Percentiles rank a stretch among this genome's conserved stretches.
Evolutionary conservation across 495 filamentous ascomycete genomes (phyloP).

Genomic region (Penicillium mononematosum): DNA sequence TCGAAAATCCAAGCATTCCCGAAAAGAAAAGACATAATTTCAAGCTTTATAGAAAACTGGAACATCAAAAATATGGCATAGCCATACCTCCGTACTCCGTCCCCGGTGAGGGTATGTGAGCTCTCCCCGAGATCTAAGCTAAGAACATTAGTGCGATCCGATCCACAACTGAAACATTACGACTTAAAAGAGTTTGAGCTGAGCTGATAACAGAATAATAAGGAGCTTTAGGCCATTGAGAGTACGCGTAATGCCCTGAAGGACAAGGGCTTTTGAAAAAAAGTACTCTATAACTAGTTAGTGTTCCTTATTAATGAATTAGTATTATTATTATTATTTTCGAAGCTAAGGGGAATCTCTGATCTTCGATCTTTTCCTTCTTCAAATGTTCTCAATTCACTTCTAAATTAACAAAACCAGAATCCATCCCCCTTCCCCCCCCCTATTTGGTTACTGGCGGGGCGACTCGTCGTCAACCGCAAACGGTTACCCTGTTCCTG

Average conservation of each 20-base stretch:
- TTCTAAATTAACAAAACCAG: not conserved
- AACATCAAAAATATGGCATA: not conserved
- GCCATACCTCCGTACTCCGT: not conserved
- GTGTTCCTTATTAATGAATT: not conserved
- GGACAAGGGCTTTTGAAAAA: not conserved
- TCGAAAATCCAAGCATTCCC: too few species aligned
- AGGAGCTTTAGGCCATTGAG: not conserved
- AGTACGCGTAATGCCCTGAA: conserved; percentile 25
- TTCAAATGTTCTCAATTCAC: not conserved
- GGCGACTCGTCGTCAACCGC: conserved; percentile 27
- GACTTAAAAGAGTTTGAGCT: conserved; percentile 12
- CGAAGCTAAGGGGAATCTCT: not conserved
- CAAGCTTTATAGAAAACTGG: not conserved
- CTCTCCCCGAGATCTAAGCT: conserved; percentile 16
- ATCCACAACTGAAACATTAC: conserved; percentile 34
- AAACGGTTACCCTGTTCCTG: conserved; percentile 41
- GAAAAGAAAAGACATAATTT: not conserved
- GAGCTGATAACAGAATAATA: not conserved
- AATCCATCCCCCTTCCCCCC: conserved; percentile 6
- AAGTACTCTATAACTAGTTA: not conserved
- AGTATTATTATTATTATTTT: not conserved
- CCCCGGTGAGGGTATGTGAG: not conserved
- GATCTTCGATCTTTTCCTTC: conserved; percentile 6
- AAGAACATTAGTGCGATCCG: conserved; percentile 27
- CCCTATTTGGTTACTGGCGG: conserved; percentile 20